phyloP scores from a whole-genome alignment of 1,139 yeast species.

The Pichia sp. region DNA sequence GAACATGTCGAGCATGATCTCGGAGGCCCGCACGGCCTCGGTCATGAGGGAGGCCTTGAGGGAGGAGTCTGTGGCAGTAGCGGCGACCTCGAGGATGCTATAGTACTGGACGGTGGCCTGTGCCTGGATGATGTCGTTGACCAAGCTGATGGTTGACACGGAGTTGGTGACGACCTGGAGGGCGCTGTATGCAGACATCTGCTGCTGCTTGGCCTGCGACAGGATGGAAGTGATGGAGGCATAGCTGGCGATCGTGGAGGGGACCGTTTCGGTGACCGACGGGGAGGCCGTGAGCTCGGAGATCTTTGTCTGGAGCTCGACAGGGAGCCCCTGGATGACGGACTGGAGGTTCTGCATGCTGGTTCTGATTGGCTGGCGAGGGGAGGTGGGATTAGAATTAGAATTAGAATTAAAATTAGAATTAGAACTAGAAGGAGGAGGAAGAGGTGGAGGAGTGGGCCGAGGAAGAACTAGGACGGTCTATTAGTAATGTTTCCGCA shows the following conservation, averaged over 20 bases:
- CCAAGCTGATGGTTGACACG: conserved; percentile 23
- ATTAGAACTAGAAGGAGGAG: no score
- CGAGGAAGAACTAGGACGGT: neutral
- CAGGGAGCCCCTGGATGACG: neutral
- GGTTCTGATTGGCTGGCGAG: neutral
- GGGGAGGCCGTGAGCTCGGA: conserved; percentile 8
- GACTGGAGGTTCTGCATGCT: conserved; percentile 1
- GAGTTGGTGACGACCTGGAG: conserved; percentile 28
- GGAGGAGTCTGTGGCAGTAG: conserved; percentile 39
- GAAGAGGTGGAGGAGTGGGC: neutral
- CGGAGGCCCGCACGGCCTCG: conserved; percentile 36
- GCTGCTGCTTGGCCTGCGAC: conserved; percentile 11
- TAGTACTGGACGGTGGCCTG: conserved; percentile 39
- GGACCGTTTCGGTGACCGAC: conserved; percentile 21
- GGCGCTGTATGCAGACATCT: conserved; percentile 10
- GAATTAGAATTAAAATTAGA: no score
- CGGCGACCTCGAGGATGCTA: conserved; percentile 35
- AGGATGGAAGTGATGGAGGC: conserved; percentile 22
- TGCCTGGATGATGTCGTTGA: conserved; percentile 34
- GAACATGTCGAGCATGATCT: conserved; percentile 27
- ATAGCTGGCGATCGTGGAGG: conserved; percentile 17
- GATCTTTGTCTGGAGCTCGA: conserved; percentile 3
- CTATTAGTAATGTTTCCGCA: neutral
- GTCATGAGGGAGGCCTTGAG: conserved; percentile 34
- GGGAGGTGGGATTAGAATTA: neutral